Conservation (phyloP, 1,139 yeast species). For the Yamadazyma jaroonii region DNA sequence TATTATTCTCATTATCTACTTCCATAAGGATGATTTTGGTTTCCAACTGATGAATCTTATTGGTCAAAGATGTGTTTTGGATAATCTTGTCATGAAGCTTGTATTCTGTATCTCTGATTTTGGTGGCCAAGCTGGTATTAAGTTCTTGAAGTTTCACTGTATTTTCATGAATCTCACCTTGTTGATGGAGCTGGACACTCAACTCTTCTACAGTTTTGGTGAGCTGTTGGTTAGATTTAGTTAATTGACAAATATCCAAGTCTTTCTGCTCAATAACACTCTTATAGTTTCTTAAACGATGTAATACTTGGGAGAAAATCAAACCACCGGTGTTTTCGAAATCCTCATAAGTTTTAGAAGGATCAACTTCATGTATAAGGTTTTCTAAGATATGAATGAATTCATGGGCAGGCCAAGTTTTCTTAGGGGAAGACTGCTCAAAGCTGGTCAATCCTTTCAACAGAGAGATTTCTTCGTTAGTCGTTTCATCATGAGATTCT, state of each 20-base stretch:
- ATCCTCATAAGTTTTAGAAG: neutral
- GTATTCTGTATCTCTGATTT: neutral
- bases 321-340: neutral
- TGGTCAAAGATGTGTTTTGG: neutral
- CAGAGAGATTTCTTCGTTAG: neutral
- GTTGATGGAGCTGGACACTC: neutral
- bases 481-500: neutral
- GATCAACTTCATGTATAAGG: neutral
- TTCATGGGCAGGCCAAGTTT: neutral
- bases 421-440: neutral
- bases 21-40: neutral
- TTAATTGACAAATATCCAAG: conserved; percentile 4
- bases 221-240: neutral
- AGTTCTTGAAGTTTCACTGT: neutral
- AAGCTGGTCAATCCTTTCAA: conserved; percentile 4
- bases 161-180: neutral
- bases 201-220: neutral
- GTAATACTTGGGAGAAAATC: neutral
- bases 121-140: neutral
- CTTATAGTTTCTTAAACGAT: neutral
- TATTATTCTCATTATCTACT: neutral
- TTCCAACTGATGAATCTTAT: conserved; percentile 1
- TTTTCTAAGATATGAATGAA: neutral
- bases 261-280: conserved; percentile 1
- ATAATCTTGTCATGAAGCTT: conserved; percentile 1